Percentiles rank a stretch among this genome's conserved stretches.
Conservation (phyloP, 352 stramenopile genomes). For the Globisporangium spinosum region DNA sequence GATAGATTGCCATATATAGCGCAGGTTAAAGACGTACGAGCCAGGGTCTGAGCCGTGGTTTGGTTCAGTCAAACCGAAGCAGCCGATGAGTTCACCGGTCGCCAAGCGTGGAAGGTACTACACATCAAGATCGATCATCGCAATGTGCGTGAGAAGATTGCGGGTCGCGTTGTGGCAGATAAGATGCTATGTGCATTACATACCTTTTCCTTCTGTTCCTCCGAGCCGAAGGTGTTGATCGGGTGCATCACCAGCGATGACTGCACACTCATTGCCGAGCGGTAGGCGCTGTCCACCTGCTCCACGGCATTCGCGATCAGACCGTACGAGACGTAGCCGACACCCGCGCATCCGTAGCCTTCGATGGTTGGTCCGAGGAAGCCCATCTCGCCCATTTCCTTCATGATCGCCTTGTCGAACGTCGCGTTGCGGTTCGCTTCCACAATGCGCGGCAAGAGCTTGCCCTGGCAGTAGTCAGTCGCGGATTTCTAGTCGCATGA, state of each 20-base stretch:
- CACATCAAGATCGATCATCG: background rate
- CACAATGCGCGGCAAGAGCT: slow-evolving; percentile 92
- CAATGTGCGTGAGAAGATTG: slow-evolving; percentile 5
- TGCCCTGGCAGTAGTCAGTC: slow-evolving; percentile 91
- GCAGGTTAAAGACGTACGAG: slow-evolving; percentile 39
- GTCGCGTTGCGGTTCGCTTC: slow-evolving; percentile 93
- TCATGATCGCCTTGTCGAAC: slow-evolving; percentile 94
- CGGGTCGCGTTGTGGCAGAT: background rate
- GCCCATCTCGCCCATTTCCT: slow-evolving; percentile 92
- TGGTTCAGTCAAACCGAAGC: slow-evolving; percentile 97
- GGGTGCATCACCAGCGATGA: slow-evolving; percentile 97
- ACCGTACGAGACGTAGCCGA: slow-evolving; percentile 96
- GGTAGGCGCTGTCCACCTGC: slow-evolving; percentile 94
- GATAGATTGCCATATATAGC: background rate
- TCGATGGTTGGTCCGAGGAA: slow-evolving; percentile 94
- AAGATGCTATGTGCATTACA: slow-evolving; percentile 1
- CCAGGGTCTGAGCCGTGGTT: slow-evolving; percentile 96
- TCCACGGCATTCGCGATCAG: slow-evolving; percentile 97
- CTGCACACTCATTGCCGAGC: slow-evolving; percentile 97
- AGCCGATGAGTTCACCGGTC: slow-evolving; percentile 94
- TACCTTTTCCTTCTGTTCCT: slow-evolving; percentile 94
- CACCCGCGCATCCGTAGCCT: slow-evolving; percentile 92
- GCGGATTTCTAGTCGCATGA: slow-evolving; percentile 73
- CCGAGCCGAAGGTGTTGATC: slow-evolving; percentile 96
- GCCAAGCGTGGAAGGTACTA: slow-evolving; percentile 94